phyloP scores from a whole-genome alignment of 768 basidiomycete species.

The Nevesoporus exiguus region DNA sequence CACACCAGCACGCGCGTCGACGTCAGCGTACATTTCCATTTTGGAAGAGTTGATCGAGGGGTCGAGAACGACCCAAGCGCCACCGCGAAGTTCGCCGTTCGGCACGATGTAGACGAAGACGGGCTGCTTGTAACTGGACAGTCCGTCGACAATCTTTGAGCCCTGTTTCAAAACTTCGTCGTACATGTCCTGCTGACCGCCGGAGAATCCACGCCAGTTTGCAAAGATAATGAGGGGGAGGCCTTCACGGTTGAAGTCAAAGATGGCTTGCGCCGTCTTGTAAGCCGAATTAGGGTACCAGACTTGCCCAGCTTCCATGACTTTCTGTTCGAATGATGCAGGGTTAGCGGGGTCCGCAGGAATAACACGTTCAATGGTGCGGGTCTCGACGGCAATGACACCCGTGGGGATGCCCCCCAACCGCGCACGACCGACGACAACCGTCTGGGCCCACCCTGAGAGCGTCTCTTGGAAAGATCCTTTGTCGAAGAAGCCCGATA shows the following conservation, averaged over 20 bases:
- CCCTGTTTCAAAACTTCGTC: constrained; percentile 97
- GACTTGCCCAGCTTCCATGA: constrained; percentile 99
- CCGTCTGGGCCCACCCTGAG: constrained; percentile 98
- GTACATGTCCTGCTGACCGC: constrained; percentile 99
- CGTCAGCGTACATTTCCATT: constrained; percentile 99
- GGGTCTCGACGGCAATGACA: constrained; percentile 96
- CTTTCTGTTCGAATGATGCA: constrained; percentile 91
- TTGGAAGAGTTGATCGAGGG: constrained; percentile 95
- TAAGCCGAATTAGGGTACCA: constrained; percentile 99
- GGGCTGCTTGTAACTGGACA: constrained; percentile 95
- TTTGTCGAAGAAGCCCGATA: constrained; percentile 94
- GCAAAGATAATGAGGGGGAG: constrained; percentile 98
- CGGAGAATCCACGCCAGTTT: constrained; percentile 99
- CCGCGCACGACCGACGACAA: constrained; percentile 94
- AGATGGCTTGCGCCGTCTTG: constrained; percentile 99
- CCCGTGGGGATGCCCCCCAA: constrained; percentile 97
- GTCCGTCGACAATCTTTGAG: constrained; percentile 97
- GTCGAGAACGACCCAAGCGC: constrained; percentile 99
- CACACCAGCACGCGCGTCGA: constrained; percentile 93
- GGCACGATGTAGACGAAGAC: constrained; percentile 98
- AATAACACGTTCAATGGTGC: constrained; percentile 93
- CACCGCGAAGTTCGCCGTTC: constrained; percentile 97
- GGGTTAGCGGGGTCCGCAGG: constrained; percentile 99
- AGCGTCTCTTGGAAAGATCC: constrained; percentile 98
- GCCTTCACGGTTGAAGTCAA: constrained; percentile 96